A percentile compares a stretch with the other conserved stretches of the same genome.
phyloP scores from a whole-genome alignment of 2,329 filamentous ascomycete species.

The Phyllosticta citrichinensis region DNA sequence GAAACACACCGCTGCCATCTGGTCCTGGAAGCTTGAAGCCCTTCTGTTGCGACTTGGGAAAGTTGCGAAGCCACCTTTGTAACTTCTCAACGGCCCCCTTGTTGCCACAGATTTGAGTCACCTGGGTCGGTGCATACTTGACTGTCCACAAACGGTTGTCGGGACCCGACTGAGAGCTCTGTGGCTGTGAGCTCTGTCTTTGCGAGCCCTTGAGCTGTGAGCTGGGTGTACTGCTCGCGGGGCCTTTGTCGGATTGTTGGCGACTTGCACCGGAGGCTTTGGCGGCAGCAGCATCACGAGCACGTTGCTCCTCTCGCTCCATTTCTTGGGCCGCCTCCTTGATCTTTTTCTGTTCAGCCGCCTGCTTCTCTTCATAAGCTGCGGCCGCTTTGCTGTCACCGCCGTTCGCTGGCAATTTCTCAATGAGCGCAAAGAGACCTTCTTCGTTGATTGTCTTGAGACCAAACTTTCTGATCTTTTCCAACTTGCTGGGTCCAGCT shows the following conservation, averaged over 20 bases:
- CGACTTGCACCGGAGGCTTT: slow-evolving; percentile 15
- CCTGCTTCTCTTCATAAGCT: slow-evolving; percentile 74
- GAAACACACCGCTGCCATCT: slow-evolving; percentile 72
- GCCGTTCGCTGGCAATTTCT: slow-evolving; percentile 70
- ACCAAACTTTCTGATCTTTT: slow-evolving; percentile 67
- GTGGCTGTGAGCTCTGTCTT: slow-evolving; percentile 25
- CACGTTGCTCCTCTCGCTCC: slow-evolving; percentile 62
- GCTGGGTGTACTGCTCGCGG: slow-evolving; percentile 24
- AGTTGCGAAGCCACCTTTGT: slow-evolving; percentile 75
- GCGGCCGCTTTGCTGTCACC: slow-evolving; percentile 81
- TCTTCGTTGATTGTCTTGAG: slow-evolving; percentile 93
- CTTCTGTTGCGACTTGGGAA: slow-evolving; percentile 66
- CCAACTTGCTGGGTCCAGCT: slow-evolving; percentile 85
- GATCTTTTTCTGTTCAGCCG: slow-evolving; percentile 74
- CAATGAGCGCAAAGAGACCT: slow-evolving; percentile 79
- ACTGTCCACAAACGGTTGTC: slow-evolving; percentile 65
- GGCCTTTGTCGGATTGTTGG: neutral
- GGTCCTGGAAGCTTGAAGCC: slow-evolving; percentile 74
- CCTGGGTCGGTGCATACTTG: slow-evolving; percentile 81
- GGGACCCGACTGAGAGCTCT: slow-evolving; percentile 17
- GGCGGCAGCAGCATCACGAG: slow-evolving; percentile 36
- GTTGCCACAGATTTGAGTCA: slow-evolving; percentile 90
- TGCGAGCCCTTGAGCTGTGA: slow-evolving; percentile 13
- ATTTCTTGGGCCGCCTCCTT: slow-evolving; percentile 73
- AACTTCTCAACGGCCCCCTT: slow-evolving; percentile 84